Conservation (phyloP, 257 asterid species). For the Anisodus tanguticus region DNA sequence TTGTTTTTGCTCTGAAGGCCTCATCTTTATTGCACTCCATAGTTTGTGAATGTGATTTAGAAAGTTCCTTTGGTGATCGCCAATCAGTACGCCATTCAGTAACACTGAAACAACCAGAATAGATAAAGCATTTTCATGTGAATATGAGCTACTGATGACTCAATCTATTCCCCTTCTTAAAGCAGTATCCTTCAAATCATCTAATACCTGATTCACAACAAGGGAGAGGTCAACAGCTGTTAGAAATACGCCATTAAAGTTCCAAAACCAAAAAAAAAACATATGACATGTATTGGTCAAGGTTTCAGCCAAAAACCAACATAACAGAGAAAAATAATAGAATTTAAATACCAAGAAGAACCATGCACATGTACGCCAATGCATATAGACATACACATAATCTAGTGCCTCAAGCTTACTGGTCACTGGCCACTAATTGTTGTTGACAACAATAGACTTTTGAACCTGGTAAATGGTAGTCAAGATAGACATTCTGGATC, state of each 20-base stretch:
- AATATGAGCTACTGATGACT: constrained; percentile 6
- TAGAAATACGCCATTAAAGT: background rate
- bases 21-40: constrained; percentile 90
- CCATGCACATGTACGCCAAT: background rate
- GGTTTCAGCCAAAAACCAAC: background rate
- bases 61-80: constrained; percentile 29
- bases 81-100: constrained; percentile 37
- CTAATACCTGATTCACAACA: constrained; percentile 34
- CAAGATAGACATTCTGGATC: background rate
- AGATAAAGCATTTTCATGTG: constrained; percentile 7
- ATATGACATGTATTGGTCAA: background rate
- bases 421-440: background rate
- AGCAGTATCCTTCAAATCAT: constrained; percentile 19
- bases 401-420: background rate
- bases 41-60: constrained; percentile 26
- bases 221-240: background rate
- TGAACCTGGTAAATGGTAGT: constrained; percentile 12
- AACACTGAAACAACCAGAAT: constrained; percentile 28
- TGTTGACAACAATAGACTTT: constrained; percentile 22
- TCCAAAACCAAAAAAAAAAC: background rate
- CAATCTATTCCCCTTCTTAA: constrained; percentile 22
- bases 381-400: background rate
- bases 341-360: constrained; percentile 14
- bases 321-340: background rate
- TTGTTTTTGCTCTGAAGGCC: constrained; percentile 63